Evolutionary conservation across 139 green algal species (phyloP), one percentile per base, ranked within the genome.

Genomic region (Asterochloris erici): DNA sequence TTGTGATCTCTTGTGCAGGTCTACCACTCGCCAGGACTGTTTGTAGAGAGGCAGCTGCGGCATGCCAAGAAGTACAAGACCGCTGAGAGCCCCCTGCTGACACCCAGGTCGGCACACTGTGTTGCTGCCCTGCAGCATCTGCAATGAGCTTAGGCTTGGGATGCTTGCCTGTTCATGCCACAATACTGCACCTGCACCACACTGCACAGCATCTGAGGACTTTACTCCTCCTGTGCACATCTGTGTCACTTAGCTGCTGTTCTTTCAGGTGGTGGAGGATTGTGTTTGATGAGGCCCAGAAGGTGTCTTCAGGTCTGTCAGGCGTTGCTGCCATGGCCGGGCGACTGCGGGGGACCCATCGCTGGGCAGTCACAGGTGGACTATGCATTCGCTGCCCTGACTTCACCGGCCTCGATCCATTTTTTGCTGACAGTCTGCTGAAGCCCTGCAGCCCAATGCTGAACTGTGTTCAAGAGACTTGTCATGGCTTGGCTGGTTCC

Each of bases 271-370:
- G 93, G 93, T 91, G 90, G 85, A 87, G 93, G 0, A 28, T 95
- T 63, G 88, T 93, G 26, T 74, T 95, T 47, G 93, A 96, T 71
- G 93, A 96, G 87, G 93, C 93, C 0, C 93, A 96, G 88, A 87
- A 91, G 85, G 91, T 93, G 71, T 90, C 87, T 9, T 74, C 77
- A 14, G 76, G 74, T 38, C 64, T 85, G 23, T 26, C 27, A 47
- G 73, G 64, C 26, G 63, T 82, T n/a, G 29, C 69, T 82, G 29
- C 79, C 17, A 95, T 95, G 92, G 86, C 81, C 13, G 68, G 66
- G 15, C 81, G 86, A 9, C 81, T 95, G 29, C 12, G n/a, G 0
- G 84, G 90, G 2, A 64, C 47, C n/a, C 85, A 88, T 87, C 85
- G 91, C 75, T 95, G 91, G 92, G 90, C 84, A 27, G 93, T 95